phyloP scores from a whole-genome alignment of 179 eudicot genomes.

The Beta corolliflora region DNA sequence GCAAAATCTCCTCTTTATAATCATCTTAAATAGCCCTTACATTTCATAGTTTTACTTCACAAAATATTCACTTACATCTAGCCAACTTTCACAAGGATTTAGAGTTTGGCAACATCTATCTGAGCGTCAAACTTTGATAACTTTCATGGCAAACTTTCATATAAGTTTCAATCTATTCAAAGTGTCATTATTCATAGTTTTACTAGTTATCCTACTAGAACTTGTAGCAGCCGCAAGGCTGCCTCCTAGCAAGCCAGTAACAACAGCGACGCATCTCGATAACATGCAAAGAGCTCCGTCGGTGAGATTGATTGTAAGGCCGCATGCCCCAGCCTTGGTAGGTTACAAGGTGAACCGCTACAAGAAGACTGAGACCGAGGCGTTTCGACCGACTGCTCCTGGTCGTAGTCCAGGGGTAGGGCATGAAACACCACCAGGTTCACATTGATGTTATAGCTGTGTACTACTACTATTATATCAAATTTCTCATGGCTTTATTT shows the following conservation, averaged over 20 bases:
- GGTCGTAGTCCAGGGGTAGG: conserved; percentile 42
- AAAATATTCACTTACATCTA: not conserved
- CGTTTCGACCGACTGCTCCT: conserved; percentile 35
- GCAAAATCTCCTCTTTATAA: not conserved
- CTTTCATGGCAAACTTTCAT: conserved; percentile 17
- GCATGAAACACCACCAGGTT: conserved; percentile 31
- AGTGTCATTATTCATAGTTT: not conserved
- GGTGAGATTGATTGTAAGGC: not conserved
- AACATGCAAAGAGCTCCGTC: not conserved
- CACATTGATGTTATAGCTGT: not conserved
- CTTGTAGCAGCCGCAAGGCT: conserved; percentile 9
- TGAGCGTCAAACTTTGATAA: not conserved
- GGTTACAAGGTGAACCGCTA: conserved; percentile 19
- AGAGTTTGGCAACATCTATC: too few species aligned
- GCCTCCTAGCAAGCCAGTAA: conserved; percentile 6
- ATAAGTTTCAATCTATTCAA: conserved; percentile 1
- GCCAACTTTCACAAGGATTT: not conserved
- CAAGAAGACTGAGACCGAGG: conserved; percentile 23
- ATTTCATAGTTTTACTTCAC: conserved; percentile 20
- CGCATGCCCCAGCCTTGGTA: not conserved
- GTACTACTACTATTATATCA: not conserved
- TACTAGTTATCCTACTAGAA: conserved; percentile 13
- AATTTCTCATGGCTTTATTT: conserved; percentile 3
- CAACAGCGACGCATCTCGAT: not conserved
- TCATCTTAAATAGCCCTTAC: conserved; percentile 27